Evolutionary conservation across 2,329 filamentous ascomycete species (phyloP).

Genomic region (Arthrocladium fulminans): DNA sequence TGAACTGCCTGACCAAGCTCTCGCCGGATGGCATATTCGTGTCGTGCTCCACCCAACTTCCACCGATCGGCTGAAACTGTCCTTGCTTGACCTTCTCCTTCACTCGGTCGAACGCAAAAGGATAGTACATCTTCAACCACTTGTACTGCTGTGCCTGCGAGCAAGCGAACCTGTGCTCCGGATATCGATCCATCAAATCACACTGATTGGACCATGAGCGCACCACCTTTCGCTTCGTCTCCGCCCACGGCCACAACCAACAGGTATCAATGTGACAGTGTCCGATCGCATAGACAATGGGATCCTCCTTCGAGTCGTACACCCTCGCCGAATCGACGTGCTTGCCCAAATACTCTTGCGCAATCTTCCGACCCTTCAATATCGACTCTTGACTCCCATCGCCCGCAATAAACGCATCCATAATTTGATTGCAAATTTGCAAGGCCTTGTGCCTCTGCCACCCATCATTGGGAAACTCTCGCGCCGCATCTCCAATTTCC

Average conservation of each 20-base stretch:
- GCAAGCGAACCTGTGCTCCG: slow-evolving; percentile 83
- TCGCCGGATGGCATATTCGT: slow-evolving; percentile 96
- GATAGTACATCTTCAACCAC: slow-evolving; percentile 87
- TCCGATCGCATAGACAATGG: slow-evolving; percentile 79
- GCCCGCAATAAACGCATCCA: slow-evolving; percentile 78
- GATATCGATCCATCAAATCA: slow-evolving; percentile 87
- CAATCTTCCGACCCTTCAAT: slow-evolving; percentile 70
- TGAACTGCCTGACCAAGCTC: slow-evolving; percentile 83
- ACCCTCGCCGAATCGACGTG: slow-evolving; percentile 75
- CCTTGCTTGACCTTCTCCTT: slow-evolving; percentile 85
- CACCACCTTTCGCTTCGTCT: slow-evolving; percentile 93
- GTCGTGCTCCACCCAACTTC: slow-evolving; percentile 98
- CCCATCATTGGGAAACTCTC: slow-evolving; percentile 80
- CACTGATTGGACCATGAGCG: slow-evolving; percentile 96
- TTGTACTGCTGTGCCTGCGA: slow-evolving; percentile 97
- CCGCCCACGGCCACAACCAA: slow-evolving; percentile 97
- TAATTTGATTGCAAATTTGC: slow-evolving; percentile 75
- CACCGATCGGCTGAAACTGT: slow-evolving; percentile 87
- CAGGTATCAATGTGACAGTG: slow-evolving; percentile 98
- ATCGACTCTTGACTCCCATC: slow-evolving; percentile 65
- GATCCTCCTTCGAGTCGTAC: slow-evolving; percentile 64
- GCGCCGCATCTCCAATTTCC: slow-evolving; percentile 86
- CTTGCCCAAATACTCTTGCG: slow-evolving; percentile 70
- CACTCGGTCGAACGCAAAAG: slow-evolving; percentile 78
- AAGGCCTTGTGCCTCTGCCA: slow-evolving; percentile 84